Base-by-base conservation (phyloP, 345 rosid species). In the Mangifera indica region DNA sequence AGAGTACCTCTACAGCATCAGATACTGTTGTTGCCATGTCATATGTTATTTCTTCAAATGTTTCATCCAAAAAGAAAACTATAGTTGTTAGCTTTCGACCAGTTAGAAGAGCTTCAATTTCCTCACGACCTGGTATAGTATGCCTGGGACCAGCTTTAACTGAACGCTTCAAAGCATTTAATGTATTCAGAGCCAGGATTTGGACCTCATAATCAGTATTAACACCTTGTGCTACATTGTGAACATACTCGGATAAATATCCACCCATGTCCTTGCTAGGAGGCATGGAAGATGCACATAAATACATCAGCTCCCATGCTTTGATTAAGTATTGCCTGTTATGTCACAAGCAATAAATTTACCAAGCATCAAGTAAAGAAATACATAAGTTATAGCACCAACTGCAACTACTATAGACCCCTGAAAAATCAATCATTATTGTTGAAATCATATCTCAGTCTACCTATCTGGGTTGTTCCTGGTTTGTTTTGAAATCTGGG, bases 201-300 rank as follows among this genome's bases (percentile, higher is more conserved):
- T 91, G 97, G 25, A 92, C 90, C 79, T 92, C 96, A 0, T 96
- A 85, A 77, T 89, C 98, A 58, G 79, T 88, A 40, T 69, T 76
- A 3, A 81, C 77, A 74, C 87, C 92, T 66, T 92, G 85, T 15
- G 98, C 92, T 48, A 89, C 90, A 75, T 86, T 86, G 66, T 92
- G 98, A 70, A 91, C 81, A 79, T 92, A 95, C 84, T 92, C 98
- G 3, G 94, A 91, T n/a, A 95, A 79, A 84, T 86, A 95, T 44
- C 89, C 98, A 74, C 93, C 89, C 69, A 95, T 91, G 73, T 95
- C 99, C 87, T 92, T 95, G 88, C 97, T 89, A 56, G 99, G 98
- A 76, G 99, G 97, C 98, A 92, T 92, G 46, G 98, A 86, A 34
- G 99, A 95, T 52, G 96, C 98, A 79, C 99, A 92, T 71, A 92